Evolutionary conservation across 805 yeast genomes (phyloP).

Genomic region (Kuraishia cidri): DNA sequence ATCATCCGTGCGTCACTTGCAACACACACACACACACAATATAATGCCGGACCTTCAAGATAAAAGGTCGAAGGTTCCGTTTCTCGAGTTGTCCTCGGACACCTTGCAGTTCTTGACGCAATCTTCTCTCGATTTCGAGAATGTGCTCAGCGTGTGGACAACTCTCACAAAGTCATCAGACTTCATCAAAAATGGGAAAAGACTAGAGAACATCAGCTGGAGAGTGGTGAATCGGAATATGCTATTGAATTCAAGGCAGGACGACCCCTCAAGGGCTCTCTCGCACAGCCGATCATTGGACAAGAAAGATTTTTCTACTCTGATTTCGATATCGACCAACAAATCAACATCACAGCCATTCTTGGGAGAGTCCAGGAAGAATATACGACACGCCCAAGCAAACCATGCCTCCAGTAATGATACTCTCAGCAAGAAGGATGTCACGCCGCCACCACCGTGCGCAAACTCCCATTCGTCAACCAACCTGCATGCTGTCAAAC

Average conservation of each 20-base stretch:
- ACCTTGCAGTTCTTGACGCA: slow-evolving; percentile 12
- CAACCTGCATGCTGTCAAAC: no score
- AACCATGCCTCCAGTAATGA: no score
- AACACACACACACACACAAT: no score
- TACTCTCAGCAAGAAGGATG: no score
- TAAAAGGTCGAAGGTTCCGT: slow-evolving; percentile 9
- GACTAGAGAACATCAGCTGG: slow-evolving; percentile 26
- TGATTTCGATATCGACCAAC: slow-evolving; percentile 15
- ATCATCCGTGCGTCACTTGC: no score
- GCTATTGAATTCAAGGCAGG: slow-evolving; percentile 7
- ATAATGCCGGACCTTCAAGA: no score
- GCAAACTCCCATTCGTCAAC: no score
- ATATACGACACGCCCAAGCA: background rate
- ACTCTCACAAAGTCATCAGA: slow-evolving; percentile 23
- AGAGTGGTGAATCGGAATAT: slow-evolving; percentile 22
- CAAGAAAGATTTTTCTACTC: slow-evolving; percentile 16
- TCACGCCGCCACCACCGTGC: no score
- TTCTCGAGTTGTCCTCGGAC: slow-evolving; percentile 18
- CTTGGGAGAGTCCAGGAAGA: slow-evolving; percentile 2
- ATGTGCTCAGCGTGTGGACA: slow-evolving; percentile 30
- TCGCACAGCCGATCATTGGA: slow-evolving; percentile 5
- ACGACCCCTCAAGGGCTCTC: background rate
- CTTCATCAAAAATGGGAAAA: slow-evolving; percentile 19
- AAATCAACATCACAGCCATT: slow-evolving; percentile 5
- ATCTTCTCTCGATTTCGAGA: slow-evolving; percentile 24